A percentile compares a stretch with the other conserved stretches of the same genome.
phyloP scores from a whole-genome alignment of 2,329 filamentous ascomycete species.

The Ploettnerulaceae sp. region DNA sequence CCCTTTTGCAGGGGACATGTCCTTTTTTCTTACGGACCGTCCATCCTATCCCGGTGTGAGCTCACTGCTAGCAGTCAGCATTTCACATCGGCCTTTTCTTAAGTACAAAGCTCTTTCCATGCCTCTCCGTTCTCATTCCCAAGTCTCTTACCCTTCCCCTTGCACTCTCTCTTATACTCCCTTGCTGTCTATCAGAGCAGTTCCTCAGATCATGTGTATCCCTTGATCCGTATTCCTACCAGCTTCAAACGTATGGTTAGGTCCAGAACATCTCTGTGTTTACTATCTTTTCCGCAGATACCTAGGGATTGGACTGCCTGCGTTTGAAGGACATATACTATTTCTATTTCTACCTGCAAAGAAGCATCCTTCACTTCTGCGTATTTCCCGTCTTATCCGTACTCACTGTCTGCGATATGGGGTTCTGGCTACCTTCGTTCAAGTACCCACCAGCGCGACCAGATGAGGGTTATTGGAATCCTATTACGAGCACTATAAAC shows the following conservation, averaged over 20 bases:
- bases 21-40: background rate
- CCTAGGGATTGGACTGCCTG: background rate
- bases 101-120: constrained; percentile 12
- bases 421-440: constrained; percentile 25
- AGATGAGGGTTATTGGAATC: constrained; percentile 33
- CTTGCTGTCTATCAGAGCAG: background rate
- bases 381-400: background rate
- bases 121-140: background rate
- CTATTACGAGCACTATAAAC: constrained; percentile 43
- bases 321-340: background rate
- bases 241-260: constrained; percentile 6
- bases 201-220: too few species aligned
- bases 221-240: too few species aligned
- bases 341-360: too few species aligned
- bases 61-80: background rate
- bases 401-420: constrained; percentile 18
- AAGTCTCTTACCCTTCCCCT: background rate
- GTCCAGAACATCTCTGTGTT: background rate
- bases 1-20: too few species aligned
- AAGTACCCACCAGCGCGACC: constrained; percentile 33
- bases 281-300: background rate
- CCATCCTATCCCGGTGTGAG: background rate
- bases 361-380: background rate
- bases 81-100: background rate
- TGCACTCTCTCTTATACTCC: background rate